Evolutionary conservation across 176 grass and related monocot genomes (phyloP), one percentile per base, ranked within the genome.

Genomic region (Carex cristatella): DNA sequence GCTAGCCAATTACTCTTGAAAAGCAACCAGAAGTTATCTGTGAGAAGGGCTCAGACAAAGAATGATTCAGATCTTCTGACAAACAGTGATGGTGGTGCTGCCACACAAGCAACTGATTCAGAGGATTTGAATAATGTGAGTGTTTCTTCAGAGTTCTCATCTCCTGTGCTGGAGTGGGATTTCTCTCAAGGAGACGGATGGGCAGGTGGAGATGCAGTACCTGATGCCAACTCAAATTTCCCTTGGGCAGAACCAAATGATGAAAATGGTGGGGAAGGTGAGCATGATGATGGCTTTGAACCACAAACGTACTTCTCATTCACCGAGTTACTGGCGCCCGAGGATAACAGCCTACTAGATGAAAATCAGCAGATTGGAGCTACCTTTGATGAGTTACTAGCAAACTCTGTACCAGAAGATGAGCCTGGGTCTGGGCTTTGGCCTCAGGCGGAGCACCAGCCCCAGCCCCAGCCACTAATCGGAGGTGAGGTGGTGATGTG

Each of bases 21-120:
- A 59, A 87, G 75, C 85, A 94, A 91, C 82, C 78, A 91, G 85
- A 94, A 95, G 16, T 85, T 86, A 88, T 92, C 93, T 27, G 82
- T 91, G 58, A 99, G 80, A 84, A 94, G 85, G 86, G 79, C 91
- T 79, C 91, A 92, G 8, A 37, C 79, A 81, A 92, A 87, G 78
- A 48, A 83, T 70, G 74, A 86, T 71, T 54, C 92, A 86, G 85
- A 84, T 90, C 58, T 87, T 86, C 83, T 83, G 55, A 61, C 65
- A 83, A 79, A 86, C 57, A 28, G 71, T 91, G 61, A 77, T 71
- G 65, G 81, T 77, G 78, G 88, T 62, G 85, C 77, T 83, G 33
- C 65, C 57, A 18, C 72, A 54, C 87, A 87, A 73, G 84, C 75
- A 27, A 31, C 81, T 83, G 86, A 79, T 54, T 79, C 85, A 51